phyloP scores from a whole-genome alignment of 73 alveolate genomes.

The Paramecium sexaurelia region DNA sequence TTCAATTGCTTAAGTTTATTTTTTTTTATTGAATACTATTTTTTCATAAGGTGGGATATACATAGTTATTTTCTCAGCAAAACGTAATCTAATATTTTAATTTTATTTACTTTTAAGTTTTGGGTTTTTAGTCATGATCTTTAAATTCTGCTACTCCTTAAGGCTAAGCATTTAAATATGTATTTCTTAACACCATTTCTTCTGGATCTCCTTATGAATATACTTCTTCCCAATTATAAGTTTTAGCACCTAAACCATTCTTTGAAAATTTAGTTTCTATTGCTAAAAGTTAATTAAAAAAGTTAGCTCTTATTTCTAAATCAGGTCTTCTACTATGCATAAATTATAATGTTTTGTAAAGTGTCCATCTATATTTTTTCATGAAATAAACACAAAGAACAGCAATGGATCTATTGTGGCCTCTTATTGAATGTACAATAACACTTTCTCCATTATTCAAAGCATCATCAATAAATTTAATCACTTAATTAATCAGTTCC shows the following conservation, averaged over 20 bases:
- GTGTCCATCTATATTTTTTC: constrained; percentile 81
- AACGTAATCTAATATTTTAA: neutral
- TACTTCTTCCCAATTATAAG: constrained; percentile 80
- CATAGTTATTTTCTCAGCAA: constrained; percentile 48
- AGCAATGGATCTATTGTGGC: constrained; percentile 70
- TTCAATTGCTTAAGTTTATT: neutral
- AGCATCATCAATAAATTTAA: constrained; percentile 79
- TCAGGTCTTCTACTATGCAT: constrained; percentile 80
- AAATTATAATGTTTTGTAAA: constrained; percentile 77
- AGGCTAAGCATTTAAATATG: constrained; percentile 37
- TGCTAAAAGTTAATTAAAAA: constrained; percentile 77
- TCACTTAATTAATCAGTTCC: constrained; percentile 61
- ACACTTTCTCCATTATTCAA: constrained; percentile 76
- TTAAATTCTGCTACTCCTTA: constrained; percentile 52
- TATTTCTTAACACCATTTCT: constrained; percentile 46
- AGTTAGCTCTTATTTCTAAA: constrained; percentile 80
- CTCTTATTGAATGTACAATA: constrained; percentile 82
- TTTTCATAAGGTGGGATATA: constrained; percentile 44
- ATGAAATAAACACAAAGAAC: constrained; percentile 71
- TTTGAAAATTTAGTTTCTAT: constrained; percentile 70
- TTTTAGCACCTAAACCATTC: constrained; percentile 76
- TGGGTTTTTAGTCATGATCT: constrained; percentile 43
- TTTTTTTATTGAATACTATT: constrained; percentile 15
- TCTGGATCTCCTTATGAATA: constrained; percentile 45
- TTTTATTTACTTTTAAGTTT: neutral